Evolutionary conservation across 495 filamentous ascomycete species (phyloP).

Genomic region (Annulohypoxylon bovei): DNA sequence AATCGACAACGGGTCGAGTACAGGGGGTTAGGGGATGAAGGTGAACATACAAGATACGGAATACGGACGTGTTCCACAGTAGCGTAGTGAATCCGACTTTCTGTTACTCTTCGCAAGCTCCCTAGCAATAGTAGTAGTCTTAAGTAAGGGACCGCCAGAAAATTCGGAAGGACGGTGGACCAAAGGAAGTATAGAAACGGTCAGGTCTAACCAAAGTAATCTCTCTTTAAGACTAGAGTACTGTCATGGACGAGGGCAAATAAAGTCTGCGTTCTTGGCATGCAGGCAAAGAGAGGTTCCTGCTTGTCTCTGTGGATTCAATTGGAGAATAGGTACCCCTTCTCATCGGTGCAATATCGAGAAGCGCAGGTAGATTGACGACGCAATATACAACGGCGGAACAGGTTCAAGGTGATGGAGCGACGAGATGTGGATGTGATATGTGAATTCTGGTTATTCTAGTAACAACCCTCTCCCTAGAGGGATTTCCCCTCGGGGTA

Average conservation of each 20-base stretch:
- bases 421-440: constrained; percentile 37
- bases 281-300: constrained; percentile 47
- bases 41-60: constrained; percentile 42
- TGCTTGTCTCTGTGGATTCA: constrained; percentile 42
- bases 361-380: constrained; percentile 46
- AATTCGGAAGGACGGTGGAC: constrained; percentile 48
- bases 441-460: constrained; percentile 39
- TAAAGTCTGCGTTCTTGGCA: constrained; percentile 47
- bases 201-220: constrained; percentile 46
- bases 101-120: constrained; percentile 31
- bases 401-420: constrained; percentile 35
- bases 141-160: constrained; percentile 42
- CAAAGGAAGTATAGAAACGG: constrained; percentile 49
- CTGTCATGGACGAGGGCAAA: constrained; percentile 41
- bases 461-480: constrained; percentile 31
- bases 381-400: constrained; percentile 48
- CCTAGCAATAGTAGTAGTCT: constrained; percentile 40
- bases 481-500: constrained; percentile 37
- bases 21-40: constrained; percentile 40
- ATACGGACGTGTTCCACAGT: constrained; percentile 39
- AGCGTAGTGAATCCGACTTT: constrained; percentile 32
- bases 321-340: constrained; percentile 45
- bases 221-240: constrained; percentile 42
- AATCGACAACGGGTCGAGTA: constrained; percentile 37
- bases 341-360: constrained; percentile 46